Evolutionary conservation across 768 basidiomycete genomes (phyloP).

Genomic region (Mycena chlorophos): DNA sequence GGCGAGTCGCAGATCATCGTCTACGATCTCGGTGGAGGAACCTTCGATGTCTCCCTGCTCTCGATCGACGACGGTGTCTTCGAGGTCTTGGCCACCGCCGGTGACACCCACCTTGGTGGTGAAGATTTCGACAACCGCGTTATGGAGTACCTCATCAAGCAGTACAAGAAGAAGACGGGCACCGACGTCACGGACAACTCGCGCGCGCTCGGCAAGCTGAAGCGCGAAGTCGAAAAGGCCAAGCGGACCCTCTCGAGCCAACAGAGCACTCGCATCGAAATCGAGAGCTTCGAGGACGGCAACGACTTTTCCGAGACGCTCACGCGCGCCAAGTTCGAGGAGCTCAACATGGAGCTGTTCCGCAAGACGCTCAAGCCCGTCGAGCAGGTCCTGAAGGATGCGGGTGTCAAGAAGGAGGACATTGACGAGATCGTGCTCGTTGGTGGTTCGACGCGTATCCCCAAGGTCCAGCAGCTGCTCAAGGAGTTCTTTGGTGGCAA

Average conservation of each 20-base stretch:
- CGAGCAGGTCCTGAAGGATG: slow-evolving; percentile 97
- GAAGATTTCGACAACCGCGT: slow-evolving; percentile 96
- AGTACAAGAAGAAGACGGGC: slow-evolving; percentile 90
- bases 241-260: slow-evolving; percentile 92
- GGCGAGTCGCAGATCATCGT: slow-evolving; percentile 96
- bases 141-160: slow-evolving; percentile 86
- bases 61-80: slow-evolving; percentile 94
- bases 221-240: slow-evolving; percentile 91
- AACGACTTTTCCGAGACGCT: slow-evolving; percentile 97
- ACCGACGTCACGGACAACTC: slow-evolving; percentile 79
- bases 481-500: slow-evolving; percentile 96
- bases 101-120: slow-evolving; percentile 93
- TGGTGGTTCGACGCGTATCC: slow-evolving; percentile 98
- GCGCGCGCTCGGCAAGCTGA: slow-evolving; percentile 86
- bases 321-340: slow-evolving; percentile 98
- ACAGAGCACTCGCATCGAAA: slow-evolving; percentile 89
- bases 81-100: slow-evolving; percentile 86
- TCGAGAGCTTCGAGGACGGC: slow-evolving; percentile 93
- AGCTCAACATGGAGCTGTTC: slow-evolving; percentile 98
- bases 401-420: slow-evolving; percentile 97
- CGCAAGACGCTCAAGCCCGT: slow-evolving; percentile 99
- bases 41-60: slow-evolving; percentile 96
- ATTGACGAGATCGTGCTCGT: slow-evolving; percentile 93
- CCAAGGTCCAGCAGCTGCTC: slow-evolving; percentile 97
- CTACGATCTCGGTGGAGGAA: slow-evolving; percentile 98